phyloP scores from a whole-genome alignment of 2,329 filamentous ascomycete species.

The Dothiorella sarmentorum region DNA sequence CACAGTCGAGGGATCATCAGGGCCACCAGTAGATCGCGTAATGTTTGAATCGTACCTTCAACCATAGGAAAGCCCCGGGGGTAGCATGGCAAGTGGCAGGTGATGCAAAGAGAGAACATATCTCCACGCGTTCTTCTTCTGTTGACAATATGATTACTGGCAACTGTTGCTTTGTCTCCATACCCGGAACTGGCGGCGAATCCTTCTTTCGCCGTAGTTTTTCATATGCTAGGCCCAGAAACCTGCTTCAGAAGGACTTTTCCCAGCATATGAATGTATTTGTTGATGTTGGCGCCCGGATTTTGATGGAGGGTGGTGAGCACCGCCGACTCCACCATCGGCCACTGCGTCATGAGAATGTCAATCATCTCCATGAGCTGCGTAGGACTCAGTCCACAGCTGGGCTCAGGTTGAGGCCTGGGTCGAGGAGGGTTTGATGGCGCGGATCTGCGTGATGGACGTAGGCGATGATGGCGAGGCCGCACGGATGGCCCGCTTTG shows the following conservation, averaged over 20 bases:
- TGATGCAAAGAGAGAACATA: no score
- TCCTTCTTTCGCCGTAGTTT: no score
- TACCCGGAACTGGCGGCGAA: no score
- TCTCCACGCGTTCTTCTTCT: no score
- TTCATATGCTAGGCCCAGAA: background rate
- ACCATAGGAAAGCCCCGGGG: no score
- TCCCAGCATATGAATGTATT: background rate
- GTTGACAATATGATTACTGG: no score
- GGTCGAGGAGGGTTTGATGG: background rate
- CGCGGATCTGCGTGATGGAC: background rate
- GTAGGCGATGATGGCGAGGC: background rate
- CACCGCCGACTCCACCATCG: conserved; percentile 3
- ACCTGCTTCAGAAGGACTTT: background rate
- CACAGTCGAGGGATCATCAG: no score
- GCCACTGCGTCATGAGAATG: conserved; percentile 15
- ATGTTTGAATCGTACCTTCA: no score
- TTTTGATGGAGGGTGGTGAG: background rate
- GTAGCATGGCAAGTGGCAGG: no score
- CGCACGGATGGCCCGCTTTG: background rate
- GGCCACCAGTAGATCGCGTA: background rate
- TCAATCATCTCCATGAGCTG: conserved; percentile 11
- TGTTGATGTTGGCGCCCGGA: background rate
- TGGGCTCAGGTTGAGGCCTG: background rate
- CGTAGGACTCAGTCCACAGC: background rate
- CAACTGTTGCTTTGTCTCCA: no score